These are phyloP conservation scores for Neoconidiobolus thromboides DNA, from an alignment of 371 early-diverging fungal genomes.

Conservation along the genomic window DNA sequence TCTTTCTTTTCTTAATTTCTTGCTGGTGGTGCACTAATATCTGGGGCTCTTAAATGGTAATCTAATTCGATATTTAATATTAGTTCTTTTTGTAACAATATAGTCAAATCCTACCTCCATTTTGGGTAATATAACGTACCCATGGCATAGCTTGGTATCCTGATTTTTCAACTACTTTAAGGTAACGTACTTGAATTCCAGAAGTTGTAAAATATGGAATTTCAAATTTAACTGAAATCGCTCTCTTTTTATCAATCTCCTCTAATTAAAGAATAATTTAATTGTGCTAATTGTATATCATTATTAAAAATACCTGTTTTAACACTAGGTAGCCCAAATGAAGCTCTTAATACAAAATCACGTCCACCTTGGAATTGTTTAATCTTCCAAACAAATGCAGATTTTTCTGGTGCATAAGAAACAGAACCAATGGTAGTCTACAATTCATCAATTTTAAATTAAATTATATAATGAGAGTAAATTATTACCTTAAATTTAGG, in stretches of 20 bases:
- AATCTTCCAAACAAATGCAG: conserved; percentile 91
- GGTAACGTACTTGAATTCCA: conserved; percentile 95
- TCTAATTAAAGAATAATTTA: conserved; percentile 14
- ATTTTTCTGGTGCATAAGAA: conserved; percentile 83
- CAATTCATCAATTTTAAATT: background rate
- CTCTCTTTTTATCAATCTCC: conserved; percentile 83
- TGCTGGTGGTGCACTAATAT: background rate
- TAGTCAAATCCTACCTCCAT: conserved; percentile 37
- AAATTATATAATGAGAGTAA: background rate
- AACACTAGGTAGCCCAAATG: conserved; percentile 91
- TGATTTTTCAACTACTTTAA: conserved; percentile 95
- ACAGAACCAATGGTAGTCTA: conserved; percentile 75
- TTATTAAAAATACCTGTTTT: conserved; percentile 40
- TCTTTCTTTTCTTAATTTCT: background rate
- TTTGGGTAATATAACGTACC: conserved; percentile 96
- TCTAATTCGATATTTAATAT: background rate
- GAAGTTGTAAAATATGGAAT: conserved; percentile 96
- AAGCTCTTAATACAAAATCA: conserved; percentile 86
- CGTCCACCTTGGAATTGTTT: conserved; percentile 96
- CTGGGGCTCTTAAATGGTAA: conserved; percentile 5
- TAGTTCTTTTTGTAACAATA: no score
- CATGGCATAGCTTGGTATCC: conserved; percentile 97
- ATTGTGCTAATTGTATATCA: background rate
- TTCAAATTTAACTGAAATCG: conserved; percentile 93
- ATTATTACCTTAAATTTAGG: conserved; percentile 82